Base-by-base conservation (phyloP, 192 early-diverging fungal species). In the Umbelopsis isabellina region DNA sequence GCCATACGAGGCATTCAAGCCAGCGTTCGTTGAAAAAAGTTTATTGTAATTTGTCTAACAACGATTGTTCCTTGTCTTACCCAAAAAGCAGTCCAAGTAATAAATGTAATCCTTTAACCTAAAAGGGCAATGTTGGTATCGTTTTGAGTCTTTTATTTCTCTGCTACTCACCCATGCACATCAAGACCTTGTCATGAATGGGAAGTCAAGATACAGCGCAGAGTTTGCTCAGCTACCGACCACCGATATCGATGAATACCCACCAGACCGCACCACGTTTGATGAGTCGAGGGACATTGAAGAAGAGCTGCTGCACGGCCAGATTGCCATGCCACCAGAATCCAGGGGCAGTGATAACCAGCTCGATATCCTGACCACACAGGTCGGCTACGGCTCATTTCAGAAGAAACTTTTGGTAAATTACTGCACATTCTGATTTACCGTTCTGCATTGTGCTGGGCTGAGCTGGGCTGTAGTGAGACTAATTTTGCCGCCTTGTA, bases 381-480 rank as follows among this genome's bases (percentile, higher is more conserved):
- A 80, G 75, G 88, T 92, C 44, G 91, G 91, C n/a, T 88, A 89
- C 71, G 91, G 91, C 13, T 80, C 80, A 55, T 92, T 88, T 80
- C 91, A 92, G 68, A 87, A 80, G 46, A 82, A 80, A 22, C 75
- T 87, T 13, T 48, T 87, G 81, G 85, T 87, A 83, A 71, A 37
- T 51, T 11, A 15, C 45, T 3, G 8, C 50, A 23, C n/a, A 64
- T 68, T 2, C 12, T 53, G 20, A n/a, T 67, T 30, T 30, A 3
- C 27, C 25, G 21, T 21, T 16, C 2, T 25, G 30, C 9, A 41
- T 9, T 9, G 5, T 9, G 37, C 37, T 41, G 37, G 37, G 37
- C 37, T 41, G 37, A 5, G 37, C 37, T 41, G 37, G 37, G 37
- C 49, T 46, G n/a, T 30, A 49, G n/a, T 30, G 13, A 51, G 47